phyloP scores from a whole-genome alignment of 352 stramenopile species.

The Elongisporangium anandrum region DNA sequence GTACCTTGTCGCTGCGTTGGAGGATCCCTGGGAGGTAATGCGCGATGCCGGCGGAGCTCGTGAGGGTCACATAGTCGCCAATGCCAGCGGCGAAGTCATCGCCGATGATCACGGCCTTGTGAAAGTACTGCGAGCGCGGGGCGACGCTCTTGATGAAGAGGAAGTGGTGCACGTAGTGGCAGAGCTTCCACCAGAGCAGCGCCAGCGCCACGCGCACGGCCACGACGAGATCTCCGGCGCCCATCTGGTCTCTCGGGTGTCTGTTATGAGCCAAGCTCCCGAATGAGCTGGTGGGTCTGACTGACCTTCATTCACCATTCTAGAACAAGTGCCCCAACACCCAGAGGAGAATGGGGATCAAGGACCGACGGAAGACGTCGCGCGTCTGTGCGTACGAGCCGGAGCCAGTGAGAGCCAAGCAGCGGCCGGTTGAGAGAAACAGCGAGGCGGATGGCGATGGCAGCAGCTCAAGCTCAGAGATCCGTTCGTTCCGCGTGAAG shows the following conservation, averaged over 20 bases:
- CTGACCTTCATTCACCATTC: constrained; percentile 3
- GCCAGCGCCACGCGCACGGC: constrained; percentile 46
- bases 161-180: constrained; percentile 39
- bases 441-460: constrained; percentile 1
- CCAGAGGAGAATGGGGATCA: constrained; percentile 51
- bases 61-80: constrained; percentile 72
- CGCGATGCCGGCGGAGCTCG: constrained; percentile 37
- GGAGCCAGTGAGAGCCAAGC: constrained; percentile 17
- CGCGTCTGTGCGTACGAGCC: constrained; percentile 17
- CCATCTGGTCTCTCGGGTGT: not conserved
- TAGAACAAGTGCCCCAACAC: constrained; percentile 1
- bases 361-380: constrained; percentile 34
- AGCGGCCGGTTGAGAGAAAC: constrained; percentile 4
- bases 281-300: not conserved
- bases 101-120: constrained; percentile 82
- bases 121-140: constrained; percentile 57
- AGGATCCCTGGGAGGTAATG: constrained; percentile 52
- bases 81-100: constrained; percentile 81
- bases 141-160: constrained; percentile 43
- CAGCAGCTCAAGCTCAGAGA: constrained; percentile 18
- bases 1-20: constrained; percentile 54
- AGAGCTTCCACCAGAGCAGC: constrained; percentile 70
- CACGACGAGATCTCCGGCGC: constrained; percentile 20
- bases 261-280: not conserved
- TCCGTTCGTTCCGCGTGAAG: constrained; percentile 48